Conservation (phyloP, 2,329 filamentous ascomycete genomes). For the Trichoderma oligosporum region DNA sequence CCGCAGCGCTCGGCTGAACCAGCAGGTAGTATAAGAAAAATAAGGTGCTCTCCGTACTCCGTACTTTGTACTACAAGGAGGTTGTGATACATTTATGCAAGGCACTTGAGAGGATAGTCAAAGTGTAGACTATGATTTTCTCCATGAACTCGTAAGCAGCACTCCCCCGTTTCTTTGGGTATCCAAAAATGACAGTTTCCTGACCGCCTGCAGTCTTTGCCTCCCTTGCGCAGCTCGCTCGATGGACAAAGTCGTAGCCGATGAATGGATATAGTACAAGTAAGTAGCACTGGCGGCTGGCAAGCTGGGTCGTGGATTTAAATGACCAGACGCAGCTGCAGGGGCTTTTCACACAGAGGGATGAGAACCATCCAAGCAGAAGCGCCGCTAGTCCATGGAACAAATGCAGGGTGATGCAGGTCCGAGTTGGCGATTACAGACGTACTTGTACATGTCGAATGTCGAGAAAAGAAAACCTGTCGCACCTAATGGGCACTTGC, state of each 20-base stretch:
- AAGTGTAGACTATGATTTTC: no score
- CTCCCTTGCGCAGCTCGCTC: no score
- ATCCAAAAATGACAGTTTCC: not conserved
- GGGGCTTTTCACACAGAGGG: not conserved
- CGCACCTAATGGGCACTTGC: no score
- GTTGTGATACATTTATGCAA: constrained; percentile 6
- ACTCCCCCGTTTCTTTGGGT: no score
- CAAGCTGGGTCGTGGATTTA: not conserved
- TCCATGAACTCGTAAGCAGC: no score
- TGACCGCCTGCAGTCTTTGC: no score
- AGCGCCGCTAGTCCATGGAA: constrained; percentile 1
- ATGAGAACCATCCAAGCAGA: constrained; percentile 1
- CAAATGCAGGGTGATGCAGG: constrained; percentile 16
- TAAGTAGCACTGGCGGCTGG: not conserved
- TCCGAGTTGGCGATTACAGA: not conserved
- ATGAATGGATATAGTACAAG: not conserved
- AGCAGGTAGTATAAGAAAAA: not conserved
- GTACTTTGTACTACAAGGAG: not conserved
- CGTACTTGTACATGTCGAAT: no score
- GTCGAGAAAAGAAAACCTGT: not conserved
- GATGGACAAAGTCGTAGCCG: no score
- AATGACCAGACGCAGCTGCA: constrained; percentile 5
- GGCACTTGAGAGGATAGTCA: no score
- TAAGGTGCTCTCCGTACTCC: not conserved
- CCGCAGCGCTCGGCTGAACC: constrained; percentile 2